A percentile compares a stretch with the other conserved stretches of the same genome.
phyloP scores from a whole-genome alignment of 1,284 basidiomycete species.

The Cutaneotrichosporon daszewskae region DNA sequence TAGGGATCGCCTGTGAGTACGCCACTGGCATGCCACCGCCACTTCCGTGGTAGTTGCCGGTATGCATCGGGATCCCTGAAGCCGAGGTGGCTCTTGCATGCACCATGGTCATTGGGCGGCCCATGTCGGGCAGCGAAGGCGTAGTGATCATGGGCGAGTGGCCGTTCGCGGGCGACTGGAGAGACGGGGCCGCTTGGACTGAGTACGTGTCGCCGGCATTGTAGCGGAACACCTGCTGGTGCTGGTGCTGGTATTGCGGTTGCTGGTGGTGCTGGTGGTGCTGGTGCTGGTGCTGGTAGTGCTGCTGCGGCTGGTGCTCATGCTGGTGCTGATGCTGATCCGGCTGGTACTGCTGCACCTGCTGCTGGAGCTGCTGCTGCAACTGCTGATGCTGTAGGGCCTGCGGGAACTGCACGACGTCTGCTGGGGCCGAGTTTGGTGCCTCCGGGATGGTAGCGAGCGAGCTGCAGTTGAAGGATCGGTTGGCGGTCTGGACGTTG shows the following conservation, averaged over 20 bases:
- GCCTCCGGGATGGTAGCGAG: conserved; percentile 20
- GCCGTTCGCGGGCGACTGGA: not conserved
- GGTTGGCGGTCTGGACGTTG: conserved; percentile 1
- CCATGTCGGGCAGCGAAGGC: not conserved
- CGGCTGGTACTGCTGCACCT: conserved; percentile 1
- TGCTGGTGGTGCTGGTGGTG: conserved; percentile 3
- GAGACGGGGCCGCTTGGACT: not conserved
- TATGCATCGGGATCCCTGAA: too few relatives aligned
- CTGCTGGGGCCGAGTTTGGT: conserved; percentile 9
- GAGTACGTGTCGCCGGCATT: not conserved
- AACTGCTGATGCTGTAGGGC: not conserved
- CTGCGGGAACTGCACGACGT: conserved; percentile 8
- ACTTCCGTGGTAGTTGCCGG: too few relatives aligned
- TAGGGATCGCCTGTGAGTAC: too few relatives aligned
- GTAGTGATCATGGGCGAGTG: not conserved
- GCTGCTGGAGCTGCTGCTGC: conserved; percentile 1
- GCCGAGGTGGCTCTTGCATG: not conserved
- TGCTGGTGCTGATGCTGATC: conserved; percentile 6
- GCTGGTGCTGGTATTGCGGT: not conserved
- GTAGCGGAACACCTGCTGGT: conserved; percentile 2
- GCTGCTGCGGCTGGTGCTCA: conserved; percentile 6
- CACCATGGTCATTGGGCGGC: not conserved
- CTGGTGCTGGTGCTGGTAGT: not conserved
- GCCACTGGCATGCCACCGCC: too few relatives aligned
- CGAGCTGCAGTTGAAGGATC: conserved; percentile 10